Base-by-base conservation (phyloP, 129 eudicot species). In the Artemisia argyi region DNA sequence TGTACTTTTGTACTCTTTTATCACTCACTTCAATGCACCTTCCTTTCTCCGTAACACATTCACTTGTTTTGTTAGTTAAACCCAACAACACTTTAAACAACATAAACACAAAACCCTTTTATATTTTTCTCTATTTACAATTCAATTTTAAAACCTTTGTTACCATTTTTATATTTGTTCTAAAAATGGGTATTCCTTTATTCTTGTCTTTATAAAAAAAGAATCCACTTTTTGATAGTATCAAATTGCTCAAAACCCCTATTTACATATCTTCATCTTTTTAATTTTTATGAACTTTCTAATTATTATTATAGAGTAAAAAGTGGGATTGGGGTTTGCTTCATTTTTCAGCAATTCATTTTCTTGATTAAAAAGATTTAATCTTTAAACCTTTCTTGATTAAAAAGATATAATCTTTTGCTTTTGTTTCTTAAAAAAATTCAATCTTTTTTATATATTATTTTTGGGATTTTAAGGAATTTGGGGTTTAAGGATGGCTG, bases 401-500 rank as follows among this genome's bases (percentile, higher is more conserved):
- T 20, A 47, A 53, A 35, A 49, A 56, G 10, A 61, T 61, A 28
- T 61, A 26, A 61, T 61, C 18, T 16, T 61, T 28, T 28, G 8
- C 3, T 17, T 13, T 44, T 17, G 39, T 44, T 49, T 26, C 32
- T 10, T 1, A 5, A 9, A 58, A 65, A 75, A 59, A 57, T 67
- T 44, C 9, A 8, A 67, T 68, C 69, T 30, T 76, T 66, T 75
- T 17, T 57, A 51, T 51, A 52, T 52, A 26, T 26, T 2, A 2
- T 56, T 66, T 16, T 47, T 64, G 83, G 79, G 60, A 44, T 79
- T 46, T 51, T 61, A 42, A 18, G 69, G 55, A 60, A 13, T 44
- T 73, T 39, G 55, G 80, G 53, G 53, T 66, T 71, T 81, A 71
- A 78, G 67, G 58, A 89, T 89, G 94, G 96, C 95, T 51, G 95